Conservation (phyloP, 1,139 yeast species). For the Debaryomycetaceae sp. region DNA sequence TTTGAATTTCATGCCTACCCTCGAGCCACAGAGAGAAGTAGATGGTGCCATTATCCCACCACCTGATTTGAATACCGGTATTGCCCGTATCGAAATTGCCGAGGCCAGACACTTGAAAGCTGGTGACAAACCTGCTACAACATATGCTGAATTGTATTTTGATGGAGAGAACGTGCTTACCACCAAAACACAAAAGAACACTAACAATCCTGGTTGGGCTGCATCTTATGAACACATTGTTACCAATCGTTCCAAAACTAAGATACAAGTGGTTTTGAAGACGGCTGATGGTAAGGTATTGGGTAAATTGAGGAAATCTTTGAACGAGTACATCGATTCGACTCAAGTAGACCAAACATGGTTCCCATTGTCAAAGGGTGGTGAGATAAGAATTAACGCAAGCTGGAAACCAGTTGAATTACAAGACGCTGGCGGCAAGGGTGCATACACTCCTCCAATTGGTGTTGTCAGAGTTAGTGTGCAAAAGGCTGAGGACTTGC, state of each 20-base stretch:
- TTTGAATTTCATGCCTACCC: slow-evolving; percentile 72
- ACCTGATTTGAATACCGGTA: slow-evolving; percentile 92
- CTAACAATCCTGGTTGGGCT: slow-evolving; percentile 68
- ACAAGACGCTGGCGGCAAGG: slow-evolving; percentile 60
- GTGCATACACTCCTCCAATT: slow-evolving; percentile 87
- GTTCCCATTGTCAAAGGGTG: slow-evolving; percentile 69
- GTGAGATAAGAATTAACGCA: slow-evolving; percentile 67
- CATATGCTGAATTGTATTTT: slow-evolving; percentile 68
- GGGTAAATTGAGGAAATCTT: slow-evolving; percentile 60
- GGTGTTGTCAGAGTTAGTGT: slow-evolving; percentile 82
- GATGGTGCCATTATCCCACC: slow-evolving; percentile 87
- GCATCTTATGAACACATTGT: slow-evolving; percentile 68
- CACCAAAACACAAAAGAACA: slow-evolving; percentile 57
- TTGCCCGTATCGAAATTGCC: slow-evolving; percentile 56
- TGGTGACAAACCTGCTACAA: slow-evolving; percentile 47
- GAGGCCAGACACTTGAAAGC: slow-evolving; percentile 51
- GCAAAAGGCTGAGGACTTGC: slow-evolving; percentile 66
- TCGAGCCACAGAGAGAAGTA: slow-evolving; percentile 69
- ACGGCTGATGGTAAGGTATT: slow-evolving; percentile 55
- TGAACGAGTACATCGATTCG: slow-evolving; percentile 73
- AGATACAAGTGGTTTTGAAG: slow-evolving; percentile 61
- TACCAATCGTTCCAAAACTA: slow-evolving; percentile 66
- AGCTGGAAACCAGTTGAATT: slow-evolving; percentile 86
- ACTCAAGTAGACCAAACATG: slow-evolving; percentile 72
- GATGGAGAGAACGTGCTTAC: slow-evolving; percentile 57